Evolutionary conservation across 768 basidiomycete genomes (phyloP), one percentile per base, ranked within the genome.

Genomic region (Cystofilobasidium capitatum): DNA sequence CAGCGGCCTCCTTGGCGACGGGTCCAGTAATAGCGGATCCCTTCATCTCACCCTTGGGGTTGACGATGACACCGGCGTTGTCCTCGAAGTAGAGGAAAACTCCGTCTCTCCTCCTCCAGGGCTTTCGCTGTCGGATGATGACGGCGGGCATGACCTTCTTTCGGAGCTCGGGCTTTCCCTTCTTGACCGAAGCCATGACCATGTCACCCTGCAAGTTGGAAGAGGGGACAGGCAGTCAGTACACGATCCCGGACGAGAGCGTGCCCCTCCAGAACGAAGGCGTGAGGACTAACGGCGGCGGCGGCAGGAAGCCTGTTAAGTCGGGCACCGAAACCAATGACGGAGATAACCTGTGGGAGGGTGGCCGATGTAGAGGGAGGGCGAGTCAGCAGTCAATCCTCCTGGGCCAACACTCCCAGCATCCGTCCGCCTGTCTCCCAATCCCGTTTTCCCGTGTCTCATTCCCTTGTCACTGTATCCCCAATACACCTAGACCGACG

Each of bases 101-200:
- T 78, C 96, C 96, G 76, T 99, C 96, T 81, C 85, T 85, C 81
- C 96, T 84, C 75, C 96, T 87, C 96, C 96, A 99, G 61, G 94
- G 83, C 80, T 98, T 99, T 76, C 96, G 88, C 80, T 98, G 96
- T 71, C 96, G 91, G 73, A 98, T 85, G 75, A 99, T 86, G 72
- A 99, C 89, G 70, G 88, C 87, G 74, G 93, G 96, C 91, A 97
- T 92, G 64, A 94, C 94, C 83, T 99, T 99, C 84, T 99, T 99
- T 81, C 96, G 86, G 77, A 99, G 80, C 81, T 99, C 96, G 40
- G 96, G 96, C 82, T 99, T 98, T 79, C 96, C 96, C 84, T 98
- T 98, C 85, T 99, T 98, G 76, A 99, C 96, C 62, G 88, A 91
- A 68, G 90, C 91, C 69, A 94, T 88, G 70, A 93, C 86, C 91